Evolutionary conservation across 331 rosid species (phyloP).

Genomic region (Pyrus hybrid): DNA sequence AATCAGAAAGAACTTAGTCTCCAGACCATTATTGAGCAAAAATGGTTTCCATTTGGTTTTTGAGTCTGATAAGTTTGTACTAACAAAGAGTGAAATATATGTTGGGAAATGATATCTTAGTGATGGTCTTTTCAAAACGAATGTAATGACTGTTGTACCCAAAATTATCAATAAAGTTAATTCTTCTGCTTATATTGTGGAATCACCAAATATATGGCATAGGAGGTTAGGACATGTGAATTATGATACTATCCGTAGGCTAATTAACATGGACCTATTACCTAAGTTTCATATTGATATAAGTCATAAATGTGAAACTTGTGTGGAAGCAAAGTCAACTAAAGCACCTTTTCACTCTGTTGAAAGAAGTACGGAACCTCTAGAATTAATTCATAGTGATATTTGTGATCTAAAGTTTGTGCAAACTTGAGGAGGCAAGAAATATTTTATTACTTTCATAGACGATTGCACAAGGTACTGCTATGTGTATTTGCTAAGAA

Average conservation of each 20-base stretch:
- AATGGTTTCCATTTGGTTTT: no score
- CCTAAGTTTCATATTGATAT: no score
- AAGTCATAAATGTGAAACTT: no score
- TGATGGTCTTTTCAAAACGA: not conserved
- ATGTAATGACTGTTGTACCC: not conserved
- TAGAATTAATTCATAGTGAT: no score
- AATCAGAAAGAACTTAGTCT: no score
- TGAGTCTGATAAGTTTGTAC: no score
- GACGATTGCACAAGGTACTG: not conserved
- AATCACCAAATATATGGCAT: not conserved
- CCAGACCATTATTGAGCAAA: no score
- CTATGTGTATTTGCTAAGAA: not conserved
- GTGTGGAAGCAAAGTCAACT: no score
- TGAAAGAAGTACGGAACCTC: not conserved
- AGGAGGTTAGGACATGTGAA: not conserved
- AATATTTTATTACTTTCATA: no score
- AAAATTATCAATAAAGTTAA: not conserved
- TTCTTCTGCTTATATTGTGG: not conserved
- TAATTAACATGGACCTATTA: no score
- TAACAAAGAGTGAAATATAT: no score
- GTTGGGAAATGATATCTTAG: not conserved
- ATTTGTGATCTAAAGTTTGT: not conserved
- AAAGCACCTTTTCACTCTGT: not conserved
- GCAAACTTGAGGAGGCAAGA: not conserved
- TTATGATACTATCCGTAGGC: not conserved